phyloP scores from a whole-genome alignment of 2,329 filamentous ascomycete genomes.

The Cordyceps fumosorosea region DNA sequence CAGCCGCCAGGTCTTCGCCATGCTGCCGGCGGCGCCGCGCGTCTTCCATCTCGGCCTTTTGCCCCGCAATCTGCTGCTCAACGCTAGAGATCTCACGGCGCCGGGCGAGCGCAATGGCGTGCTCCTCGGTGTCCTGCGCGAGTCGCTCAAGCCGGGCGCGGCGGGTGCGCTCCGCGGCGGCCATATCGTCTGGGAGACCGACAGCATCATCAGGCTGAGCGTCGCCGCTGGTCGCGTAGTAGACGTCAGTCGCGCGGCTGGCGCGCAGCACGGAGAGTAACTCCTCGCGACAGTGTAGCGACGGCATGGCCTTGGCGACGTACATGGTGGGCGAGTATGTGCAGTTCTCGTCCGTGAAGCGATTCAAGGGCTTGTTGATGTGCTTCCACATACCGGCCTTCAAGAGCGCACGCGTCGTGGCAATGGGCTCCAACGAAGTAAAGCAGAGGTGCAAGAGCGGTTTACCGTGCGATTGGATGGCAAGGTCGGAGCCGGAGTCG shows the following conservation, averaged over 20 bases:
- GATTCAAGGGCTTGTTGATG: slow-evolving; percentile 54
- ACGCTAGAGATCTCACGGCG: slow-evolving; percentile 45
- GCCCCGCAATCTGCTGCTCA: slow-evolving; percentile 43
- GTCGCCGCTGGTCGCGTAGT: slow-evolving; percentile 44
- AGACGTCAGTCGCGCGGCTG: slow-evolving; percentile 48
- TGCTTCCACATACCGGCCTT: slow-evolving; percentile 60
- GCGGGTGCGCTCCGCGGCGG: slow-evolving; percentile 43
- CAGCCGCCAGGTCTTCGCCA: slow-evolving; percentile 36
- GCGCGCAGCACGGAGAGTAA: slow-evolving; percentile 43
- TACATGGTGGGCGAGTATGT: slow-evolving; percentile 63
- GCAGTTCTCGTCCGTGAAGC: slow-evolving; percentile 44
- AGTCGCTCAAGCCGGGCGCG: slow-evolving; percentile 39
- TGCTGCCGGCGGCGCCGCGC: slow-evolving; percentile 40
- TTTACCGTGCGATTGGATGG: slow-evolving; percentile 49
- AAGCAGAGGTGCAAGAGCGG: slow-evolving; percentile 55
- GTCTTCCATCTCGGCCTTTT: slow-evolving; percentile 46
- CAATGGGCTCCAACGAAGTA: slow-evolving; percentile 47
- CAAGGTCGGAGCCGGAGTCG: slow-evolving; percentile 49
- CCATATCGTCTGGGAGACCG: slow-evolving; percentile 45
- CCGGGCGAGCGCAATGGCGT: slow-evolving; percentile 40
- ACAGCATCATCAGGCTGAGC: slow-evolving; percentile 48
- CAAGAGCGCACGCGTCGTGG: slow-evolving; percentile 51
- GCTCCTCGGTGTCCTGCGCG: slow-evolving; percentile 42
- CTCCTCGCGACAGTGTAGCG: slow-evolving; percentile 31
- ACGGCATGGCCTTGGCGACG: slow-evolving; percentile 39